Evolutionary conservation across 805 yeast genomes (phyloP).

Genomic region (Barnettozyma vustinii): DNA sequence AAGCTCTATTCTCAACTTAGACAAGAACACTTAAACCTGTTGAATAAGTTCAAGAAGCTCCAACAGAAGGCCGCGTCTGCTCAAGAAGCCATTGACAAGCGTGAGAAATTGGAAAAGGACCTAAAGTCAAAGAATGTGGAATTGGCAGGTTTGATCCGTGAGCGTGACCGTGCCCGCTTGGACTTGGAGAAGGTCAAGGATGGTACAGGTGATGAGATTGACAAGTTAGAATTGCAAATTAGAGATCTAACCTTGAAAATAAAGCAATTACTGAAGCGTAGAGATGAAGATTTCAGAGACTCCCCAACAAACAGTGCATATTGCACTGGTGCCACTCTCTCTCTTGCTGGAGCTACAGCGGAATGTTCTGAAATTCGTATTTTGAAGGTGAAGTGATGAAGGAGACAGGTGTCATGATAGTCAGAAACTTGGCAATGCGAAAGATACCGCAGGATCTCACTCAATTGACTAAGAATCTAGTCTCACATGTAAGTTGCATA

Average conservation of each 20-base stretch:
- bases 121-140: slow-evolving; percentile 81
- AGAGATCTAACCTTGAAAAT: slow-evolving; percentile 55
- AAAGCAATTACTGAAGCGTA: slow-evolving; percentile 49
- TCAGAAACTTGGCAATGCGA: slow-evolving; percentile 71
- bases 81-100: slow-evolving; percentile 80
- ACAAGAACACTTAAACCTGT: slow-evolving; percentile 80
- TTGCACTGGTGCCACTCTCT: slow-evolving; percentile 54
- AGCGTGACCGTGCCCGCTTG: slow-evolving; percentile 81
- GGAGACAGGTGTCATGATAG: slow-evolving; percentile 70
- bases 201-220: slow-evolving; percentile 58
- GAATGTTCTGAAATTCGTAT: slow-evolving; percentile 54
- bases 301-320: slow-evolving; percentile 73
- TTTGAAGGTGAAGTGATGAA: slow-evolving; percentile 53
- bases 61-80: slow-evolving; percentile 87
- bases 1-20: slow-evolving; percentile 85
- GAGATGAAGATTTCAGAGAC: slow-evolving; percentile 77
- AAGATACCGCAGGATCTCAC: slow-evolving; percentile 57
- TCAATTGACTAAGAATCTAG: slow-evolving; percentile 50
- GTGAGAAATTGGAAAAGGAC: slow-evolving; percentile 78
- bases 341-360: slow-evolving; percentile 57
- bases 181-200: slow-evolving; percentile 71
- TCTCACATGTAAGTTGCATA: too few relatives aligned
- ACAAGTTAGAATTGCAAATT: slow-evolving; percentile 56
- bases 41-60: slow-evolving; percentile 71
- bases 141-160: slow-evolving; percentile 82